Conservation (phyloP, 805 yeast species). For the Hagleromyces aurorensis region DNA sequence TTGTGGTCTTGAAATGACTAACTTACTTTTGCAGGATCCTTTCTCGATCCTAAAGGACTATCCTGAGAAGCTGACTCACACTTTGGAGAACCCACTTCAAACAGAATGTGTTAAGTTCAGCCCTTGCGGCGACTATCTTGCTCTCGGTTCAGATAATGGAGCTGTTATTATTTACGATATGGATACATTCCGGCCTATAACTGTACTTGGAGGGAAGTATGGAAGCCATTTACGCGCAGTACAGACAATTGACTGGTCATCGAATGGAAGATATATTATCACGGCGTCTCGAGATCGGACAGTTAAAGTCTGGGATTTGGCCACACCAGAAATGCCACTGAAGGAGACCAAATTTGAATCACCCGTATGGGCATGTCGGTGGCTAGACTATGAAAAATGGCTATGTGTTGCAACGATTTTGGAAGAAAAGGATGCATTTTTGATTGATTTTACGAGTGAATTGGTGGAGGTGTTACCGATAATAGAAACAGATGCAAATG, state of each 20-base stretch:
- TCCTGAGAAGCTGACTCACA: conserved; percentile 75
- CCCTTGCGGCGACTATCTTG: conserved; percentile 75
- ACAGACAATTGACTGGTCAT: conserved; percentile 70
- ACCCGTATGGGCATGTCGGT: conserved; percentile 55
- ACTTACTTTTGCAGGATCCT: conserved; percentile 78
- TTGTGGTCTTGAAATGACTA: conserved; percentile 34
- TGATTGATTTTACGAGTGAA: conserved; percentile 15
- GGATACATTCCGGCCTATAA: conserved; percentile 41
- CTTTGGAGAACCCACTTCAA: conserved; percentile 52
- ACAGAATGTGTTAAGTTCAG: conserved; percentile 64
- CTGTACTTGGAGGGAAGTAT: conserved; percentile 39
- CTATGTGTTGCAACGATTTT: conserved; percentile 55
- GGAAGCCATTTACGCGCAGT: conserved; percentile 65
- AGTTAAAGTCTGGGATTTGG: conserved; percentile 72
- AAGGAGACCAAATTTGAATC: conserved; percentile 49
- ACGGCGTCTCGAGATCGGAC: conserved; percentile 78
- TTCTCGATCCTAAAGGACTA: conserved; percentile 85
- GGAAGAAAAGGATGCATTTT: conserved; percentile 46
- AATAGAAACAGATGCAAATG: neutral
- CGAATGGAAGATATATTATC: conserved; percentile 59
- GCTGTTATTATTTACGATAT: conserved; percentile 64
- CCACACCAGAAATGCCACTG: conserved; percentile 31
- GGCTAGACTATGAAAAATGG: conserved; percentile 14
- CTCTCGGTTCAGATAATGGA: conserved; percentile 73
- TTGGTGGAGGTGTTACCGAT: conserved; percentile 3